Conservation (phyloP, 148 eudicot genomes). For the Polygonum maritimum region DNA sequence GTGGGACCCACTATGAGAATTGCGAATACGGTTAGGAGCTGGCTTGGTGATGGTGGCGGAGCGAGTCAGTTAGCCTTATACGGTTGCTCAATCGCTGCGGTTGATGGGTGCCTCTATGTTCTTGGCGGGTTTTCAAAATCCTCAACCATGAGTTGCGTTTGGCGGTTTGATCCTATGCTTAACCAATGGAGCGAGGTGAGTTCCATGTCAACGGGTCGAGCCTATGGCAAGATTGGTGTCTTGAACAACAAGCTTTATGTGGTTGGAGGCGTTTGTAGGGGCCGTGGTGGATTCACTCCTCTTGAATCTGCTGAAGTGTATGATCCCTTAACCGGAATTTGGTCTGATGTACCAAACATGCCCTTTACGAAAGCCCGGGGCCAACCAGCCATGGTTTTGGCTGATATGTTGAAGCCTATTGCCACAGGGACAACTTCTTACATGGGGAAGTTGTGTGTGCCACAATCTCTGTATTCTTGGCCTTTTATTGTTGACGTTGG, state of each 20-base stretch:
- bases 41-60: slow-evolving; percentile 61
- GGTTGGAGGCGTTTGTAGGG: slow-evolving; percentile 84
- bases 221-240: slow-evolving; percentile 79
- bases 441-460: slow-evolving; percentile 74
- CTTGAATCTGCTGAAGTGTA: slow-evolving; percentile 87
- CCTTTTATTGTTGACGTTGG: slow-evolving; percentile 98
- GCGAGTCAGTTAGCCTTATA: slow-evolving; percentile 51
- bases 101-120: slow-evolving; percentile 75
- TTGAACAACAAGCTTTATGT: slow-evolving; percentile 72
- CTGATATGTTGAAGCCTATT: slow-evolving; percentile 83
- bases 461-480: slow-evolving; percentile 94
- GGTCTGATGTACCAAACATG: slow-evolving; percentile 89
- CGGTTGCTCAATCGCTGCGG: slow-evolving; percentile 79
- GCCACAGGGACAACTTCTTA: slow-evolving; percentile 94
- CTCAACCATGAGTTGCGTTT: slow-evolving; percentile 59
- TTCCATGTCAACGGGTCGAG: slow-evolving; percentile 72
- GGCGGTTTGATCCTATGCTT: slow-evolving; percentile 65
- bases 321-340: slow-evolving; percentile 58
- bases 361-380: slow-evolving; percentile 87
- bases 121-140: slow-evolving; percentile 68
- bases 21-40: slow-evolving; percentile 57
- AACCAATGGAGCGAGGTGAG: slow-evolving; percentile 66
- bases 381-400: slow-evolving; percentile 76
- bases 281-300: slow-evolving; percentile 67
- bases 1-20: slow-evolving; percentile 53